These are phyloP conservation scores for Trifolium fragiferum DNA, from an alignment of 306 rosid genomes.

Conservation along the genomic window DNA sequence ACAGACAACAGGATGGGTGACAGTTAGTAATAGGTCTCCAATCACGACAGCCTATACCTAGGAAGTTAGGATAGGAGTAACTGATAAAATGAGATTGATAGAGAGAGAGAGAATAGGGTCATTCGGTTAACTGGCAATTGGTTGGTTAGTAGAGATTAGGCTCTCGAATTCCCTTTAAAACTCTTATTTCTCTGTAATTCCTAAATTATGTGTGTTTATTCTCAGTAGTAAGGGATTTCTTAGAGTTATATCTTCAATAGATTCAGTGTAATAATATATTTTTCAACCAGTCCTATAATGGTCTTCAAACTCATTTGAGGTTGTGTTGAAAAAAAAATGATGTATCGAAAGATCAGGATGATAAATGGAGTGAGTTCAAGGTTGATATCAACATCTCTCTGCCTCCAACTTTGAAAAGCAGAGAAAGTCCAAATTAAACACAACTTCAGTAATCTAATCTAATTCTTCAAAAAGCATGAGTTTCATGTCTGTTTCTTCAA, in stretches of 20 bases:
- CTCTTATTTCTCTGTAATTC: too few relatives aligned
- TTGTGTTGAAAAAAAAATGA: not conserved
- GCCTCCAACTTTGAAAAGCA: not conserved
- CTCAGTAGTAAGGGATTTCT: not conserved
- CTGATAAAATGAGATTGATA: too few relatives aligned
- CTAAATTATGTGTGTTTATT: not conserved
- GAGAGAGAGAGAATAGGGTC: too few relatives aligned
- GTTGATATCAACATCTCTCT: not conserved
- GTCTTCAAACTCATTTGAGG: not conserved
- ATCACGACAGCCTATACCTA: too few relatives aligned
- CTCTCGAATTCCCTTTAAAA: not conserved
- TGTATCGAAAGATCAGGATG: too few relatives aligned
- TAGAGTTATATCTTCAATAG: not conserved
- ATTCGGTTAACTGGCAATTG: too few relatives aligned
- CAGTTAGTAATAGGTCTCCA: not conserved
- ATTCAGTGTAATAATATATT: not conserved
- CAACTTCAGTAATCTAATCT: not conserved
- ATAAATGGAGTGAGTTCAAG: too few relatives aligned
- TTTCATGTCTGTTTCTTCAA: not conserved
- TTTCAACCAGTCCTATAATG: too few relatives aligned
- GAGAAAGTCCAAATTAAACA: not conserved
- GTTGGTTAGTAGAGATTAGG: not conserved
- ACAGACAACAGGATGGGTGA: not conserved
- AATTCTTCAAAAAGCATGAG: not conserved
- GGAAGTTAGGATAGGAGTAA: not conserved